phyloP scores from a whole-genome alignment of 495 filamentous ascomycete genomes.

The Lasiosphaeria miniovina region DNA sequence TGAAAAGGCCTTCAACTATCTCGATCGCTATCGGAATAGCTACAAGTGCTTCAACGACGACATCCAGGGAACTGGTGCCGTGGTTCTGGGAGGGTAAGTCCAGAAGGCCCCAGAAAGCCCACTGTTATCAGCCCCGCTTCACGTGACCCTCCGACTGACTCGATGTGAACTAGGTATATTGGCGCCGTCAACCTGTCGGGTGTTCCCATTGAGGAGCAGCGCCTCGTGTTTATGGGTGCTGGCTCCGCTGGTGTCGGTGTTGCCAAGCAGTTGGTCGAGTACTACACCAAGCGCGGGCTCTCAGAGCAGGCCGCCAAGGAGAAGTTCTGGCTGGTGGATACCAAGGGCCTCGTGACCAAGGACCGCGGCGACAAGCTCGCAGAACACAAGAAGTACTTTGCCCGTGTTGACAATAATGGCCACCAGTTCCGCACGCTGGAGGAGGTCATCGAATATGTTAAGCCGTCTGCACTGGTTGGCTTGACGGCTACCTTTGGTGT shows the following conservation, averaged over 20 bases:
- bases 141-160: constrained; percentile 17
- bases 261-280: constrained; percentile 93
- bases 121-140: background rate
- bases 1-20: constrained; percentile 81
- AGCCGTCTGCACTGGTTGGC: constrained; percentile 91
- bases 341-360: constrained; percentile 88
- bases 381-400: constrained; percentile 98
- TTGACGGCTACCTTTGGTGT: constrained; percentile 91
- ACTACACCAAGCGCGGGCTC: constrained; percentile 88
- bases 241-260: constrained; percentile 95
- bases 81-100: constrained; percentile 78
- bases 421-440: constrained; percentile 86
- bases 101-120: background rate
- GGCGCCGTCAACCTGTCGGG: constrained; percentile 87
- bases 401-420: constrained; percentile 86
- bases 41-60: constrained; percentile 99
- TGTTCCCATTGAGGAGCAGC: constrained; percentile 84
- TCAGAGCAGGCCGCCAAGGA: constrained; percentile 84
- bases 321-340: constrained; percentile 98
- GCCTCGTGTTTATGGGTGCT: constrained; percentile 92
- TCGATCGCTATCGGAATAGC: constrained; percentile 79
- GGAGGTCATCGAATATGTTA: constrained; percentile 88
- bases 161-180: constrained; percentile 58
- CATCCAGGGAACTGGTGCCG: constrained; percentile 95
- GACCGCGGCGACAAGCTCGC: constrained; percentile 93